Evolutionary conservation across 2,329 filamentous ascomycete species (phyloP).

Genomic region (Trichoderma koningii): DNA sequence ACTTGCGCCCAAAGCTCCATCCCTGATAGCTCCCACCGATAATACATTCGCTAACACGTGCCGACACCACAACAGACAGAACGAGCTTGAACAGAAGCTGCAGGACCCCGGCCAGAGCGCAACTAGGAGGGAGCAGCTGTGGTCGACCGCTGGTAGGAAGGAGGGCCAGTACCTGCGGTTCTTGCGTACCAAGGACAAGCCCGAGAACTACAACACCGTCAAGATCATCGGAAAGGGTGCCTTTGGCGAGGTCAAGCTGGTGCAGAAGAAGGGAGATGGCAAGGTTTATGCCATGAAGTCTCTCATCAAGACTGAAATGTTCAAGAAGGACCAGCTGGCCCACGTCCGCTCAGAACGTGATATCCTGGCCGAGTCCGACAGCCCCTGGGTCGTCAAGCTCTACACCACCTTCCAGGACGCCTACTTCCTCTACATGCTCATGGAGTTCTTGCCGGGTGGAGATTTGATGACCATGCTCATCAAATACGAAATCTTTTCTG

Average conservation of each 20-base stretch:
- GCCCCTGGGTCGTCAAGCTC: constrained; percentile 97
- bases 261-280: constrained; percentile 92
- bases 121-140: constrained; percentile 78
- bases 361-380: constrained; percentile 98
- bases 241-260: constrained; percentile 96
- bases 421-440: constrained; percentile 97
- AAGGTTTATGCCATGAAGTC: constrained; percentile 99
- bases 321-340: constrained; percentile 97
- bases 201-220: constrained; percentile 91
- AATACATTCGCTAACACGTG: background rate
- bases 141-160: constrained; percentile 79
- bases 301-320: constrained; percentile 98
- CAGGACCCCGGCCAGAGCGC: constrained; percentile 74
- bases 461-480: constrained; percentile 99
- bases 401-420: constrained; percentile 97
- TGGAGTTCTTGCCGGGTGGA: constrained; percentile 98
- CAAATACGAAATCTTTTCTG: constrained; percentile 99
- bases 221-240: constrained; percentile 99
- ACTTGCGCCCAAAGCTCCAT: background rate
- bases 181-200: constrained; percentile 87
- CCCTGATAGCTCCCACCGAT: background rate
- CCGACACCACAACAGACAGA: constrained; percentile 62
- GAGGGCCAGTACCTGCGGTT: constrained; percentile 94
- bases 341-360: constrained; percentile 97
- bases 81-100: constrained; percentile 86